Evolutionary conservation across 768 basidiomycete genomes (phyloP), one percentile per base, ranked within the genome.

Genomic region (Chalciporus pseudorubinellus): DNA sequence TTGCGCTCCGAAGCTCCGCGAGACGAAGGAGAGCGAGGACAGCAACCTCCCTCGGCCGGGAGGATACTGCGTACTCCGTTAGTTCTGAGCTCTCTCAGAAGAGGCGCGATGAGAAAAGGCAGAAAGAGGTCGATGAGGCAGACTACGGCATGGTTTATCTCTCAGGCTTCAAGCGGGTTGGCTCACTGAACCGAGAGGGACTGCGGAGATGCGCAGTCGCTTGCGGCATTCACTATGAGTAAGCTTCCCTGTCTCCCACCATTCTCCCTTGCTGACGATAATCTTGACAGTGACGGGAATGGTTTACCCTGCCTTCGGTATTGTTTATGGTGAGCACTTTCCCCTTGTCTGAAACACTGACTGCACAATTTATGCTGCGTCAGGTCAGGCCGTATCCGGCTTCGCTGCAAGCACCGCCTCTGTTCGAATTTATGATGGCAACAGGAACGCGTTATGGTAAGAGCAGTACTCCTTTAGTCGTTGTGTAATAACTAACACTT

Each of bases 1-100:
- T 72, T 82, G 2, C 77, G 84, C 91, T 1, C 91, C 92, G 74
- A 84, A 77, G 59, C 78, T 94, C 5, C 83, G 87, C n/a, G 88
- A 91, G 60, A 39, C 57, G 20, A 55, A 62, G 20, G 70, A 71
- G 44, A 65, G 59, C 42, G 70, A 70, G 4, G 71, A 68, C 8
- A 55, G 19, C 3, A 52, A 57, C 13, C 36, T 82, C 85, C 21
- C 79, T 89, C 20, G 77, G 76, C 20, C 72, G 76, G 46, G 62
- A 58, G 51, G 53, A 51, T 19, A 63, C 64, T 3, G 46, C 41
- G 31, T 81, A 77, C n/a, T 88, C 85, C 0, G 72, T 88, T 18
- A 81, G 82, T 6, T 86, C 83, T 51, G 83, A 86, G 61, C 81
- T 89, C 43, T 65, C 85, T 12, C 79, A 81, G 65, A 73, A 83